Evolutionary conservation across 306 rosid species (phyloP).

Genomic region (Cercis canadensis): DNA sequence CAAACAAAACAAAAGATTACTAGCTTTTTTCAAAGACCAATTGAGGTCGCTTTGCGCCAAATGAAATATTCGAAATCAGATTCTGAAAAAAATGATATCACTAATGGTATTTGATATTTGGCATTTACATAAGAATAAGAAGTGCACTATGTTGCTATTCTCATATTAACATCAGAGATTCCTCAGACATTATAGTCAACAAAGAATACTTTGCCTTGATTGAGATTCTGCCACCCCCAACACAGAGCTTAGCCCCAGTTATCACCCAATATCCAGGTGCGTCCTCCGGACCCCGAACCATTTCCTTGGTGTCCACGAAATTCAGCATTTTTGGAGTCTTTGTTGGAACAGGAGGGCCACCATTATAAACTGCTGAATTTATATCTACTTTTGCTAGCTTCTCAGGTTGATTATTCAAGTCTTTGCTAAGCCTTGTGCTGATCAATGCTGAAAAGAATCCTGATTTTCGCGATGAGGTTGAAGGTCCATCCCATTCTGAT

Average conservation of each 20-base stretch:
- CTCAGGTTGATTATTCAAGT: constrained; percentile 50
- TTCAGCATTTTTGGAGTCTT: constrained; percentile 70
- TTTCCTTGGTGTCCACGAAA: constrained; percentile 74
- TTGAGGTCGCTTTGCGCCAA: constrained; percentile 25
- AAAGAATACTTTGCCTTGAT: constrained; percentile 81
- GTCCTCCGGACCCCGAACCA: constrained; percentile 81
- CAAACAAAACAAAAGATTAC: too few relatives aligned
- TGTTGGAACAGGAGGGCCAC: constrained; percentile 75
- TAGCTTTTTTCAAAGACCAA: too few relatives aligned
- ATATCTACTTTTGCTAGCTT: constrained; percentile 61
- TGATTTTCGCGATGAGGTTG: constrained; percentile 68
- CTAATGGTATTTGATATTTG: constrained; percentile 17
- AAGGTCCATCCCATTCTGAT: constrained; percentile 87
- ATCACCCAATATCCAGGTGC: constrained; percentile 95
- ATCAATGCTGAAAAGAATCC: constrained; percentile 82
- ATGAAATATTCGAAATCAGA: constrained; percentile 26
- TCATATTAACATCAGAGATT: constrained; percentile 45
- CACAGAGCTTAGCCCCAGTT: constrained; percentile 82
- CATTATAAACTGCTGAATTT: constrained; percentile 80
- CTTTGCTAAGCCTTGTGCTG: constrained; percentile 74
- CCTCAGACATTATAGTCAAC: constrained; percentile 75
- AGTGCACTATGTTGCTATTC: constrained; percentile 21
- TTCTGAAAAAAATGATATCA: neutral
- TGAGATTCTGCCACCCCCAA: constrained; percentile 69
- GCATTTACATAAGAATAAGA: constrained; percentile 51